These are phyloP conservation scores for Diutina scorzettiae DNA, from an alignment of 1,139 yeast species.

Conservation along the genomic window DNA sequence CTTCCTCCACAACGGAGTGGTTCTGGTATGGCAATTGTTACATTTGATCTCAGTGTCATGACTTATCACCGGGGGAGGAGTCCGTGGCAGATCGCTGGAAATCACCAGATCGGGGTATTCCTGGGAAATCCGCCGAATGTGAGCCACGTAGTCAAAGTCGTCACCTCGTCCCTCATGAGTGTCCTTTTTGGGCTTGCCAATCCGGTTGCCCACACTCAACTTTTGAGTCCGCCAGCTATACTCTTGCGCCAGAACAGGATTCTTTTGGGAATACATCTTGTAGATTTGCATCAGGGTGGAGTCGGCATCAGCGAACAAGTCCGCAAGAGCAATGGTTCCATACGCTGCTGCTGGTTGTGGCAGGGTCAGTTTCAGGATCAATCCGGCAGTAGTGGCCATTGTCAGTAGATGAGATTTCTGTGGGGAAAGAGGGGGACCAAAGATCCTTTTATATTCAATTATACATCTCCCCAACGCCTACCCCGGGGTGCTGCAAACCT, in stretches of 20 bases:
- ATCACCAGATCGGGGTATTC: slow-evolving; percentile 11
- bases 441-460: no score
- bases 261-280: slow-evolving; percentile 3
- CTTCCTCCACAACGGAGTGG: slow-evolving; percentile 38
- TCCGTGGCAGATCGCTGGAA: slow-evolving; percentile 7
- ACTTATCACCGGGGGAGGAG: no score
- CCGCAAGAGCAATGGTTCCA: neutral
- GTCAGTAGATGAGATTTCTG: no score
- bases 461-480: no score
- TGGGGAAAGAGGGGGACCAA: no score
- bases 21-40: slow-evolving; percentile 32
- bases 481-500: no score
- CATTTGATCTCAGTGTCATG: slow-evolving; percentile 20
- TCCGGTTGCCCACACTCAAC: neutral
- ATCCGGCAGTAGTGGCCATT: no score
- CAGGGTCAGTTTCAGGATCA: neutral
- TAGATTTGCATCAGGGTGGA: slow-evolving; percentile 5
- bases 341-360: neutral
- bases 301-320: slow-evolving; percentile 4
- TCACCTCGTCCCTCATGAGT: slow-evolving; percentile 11
- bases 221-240: neutral
- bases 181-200: neutral
- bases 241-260: neutral
- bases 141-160: slow-evolving; percentile 38
- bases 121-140: slow-evolving; percentile 31